Percentiles rank a stretch among this genome's conserved stretches.
phyloP scores from a whole-genome alignment of 139 green algal genomes.

The Chlamydomonas sp. region DNA sequence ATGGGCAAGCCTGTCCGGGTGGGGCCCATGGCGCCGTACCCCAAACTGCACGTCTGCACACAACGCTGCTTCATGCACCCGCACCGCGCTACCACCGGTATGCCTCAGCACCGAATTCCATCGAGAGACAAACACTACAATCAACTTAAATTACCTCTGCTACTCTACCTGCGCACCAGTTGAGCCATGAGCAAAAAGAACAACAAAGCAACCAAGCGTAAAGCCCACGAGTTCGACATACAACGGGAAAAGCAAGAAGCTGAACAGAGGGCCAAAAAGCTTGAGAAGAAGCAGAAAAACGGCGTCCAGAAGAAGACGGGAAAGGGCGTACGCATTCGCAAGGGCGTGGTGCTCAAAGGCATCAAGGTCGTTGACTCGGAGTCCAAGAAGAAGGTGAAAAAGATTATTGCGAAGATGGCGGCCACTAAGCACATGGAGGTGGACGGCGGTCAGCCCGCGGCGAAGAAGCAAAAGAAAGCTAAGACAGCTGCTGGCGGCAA shows the following conservation, averaged over 20 bases:
- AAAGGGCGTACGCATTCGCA: conserved; percentile 26
- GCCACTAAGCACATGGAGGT: conserved; percentile 25
- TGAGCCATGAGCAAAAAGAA: conserved; percentile 32
- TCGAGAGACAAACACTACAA: too few relatives aligned
- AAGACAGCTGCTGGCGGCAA: background rate
- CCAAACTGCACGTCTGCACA: too few relatives aligned
- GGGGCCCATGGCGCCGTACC: too few relatives aligned
- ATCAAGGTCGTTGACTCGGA: conserved; percentile 31
- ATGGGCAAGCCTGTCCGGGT: too few relatives aligned
- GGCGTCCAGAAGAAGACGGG: conserved; percentile 26
- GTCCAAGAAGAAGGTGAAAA: conserved; percentile 12
- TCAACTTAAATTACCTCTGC: too few relatives aligned
- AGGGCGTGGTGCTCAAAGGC: conserved; percentile 29
- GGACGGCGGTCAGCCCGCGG: background rate
- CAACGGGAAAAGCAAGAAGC: conserved; percentile 22
- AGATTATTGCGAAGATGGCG: conserved; percentile 1
- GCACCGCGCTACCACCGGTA: too few relatives aligned
- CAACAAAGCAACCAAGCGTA: conserved; percentile 23
- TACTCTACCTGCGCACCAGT: too few relatives aligned
- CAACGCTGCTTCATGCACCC: too few relatives aligned
- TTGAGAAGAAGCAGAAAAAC: conserved; percentile 6
- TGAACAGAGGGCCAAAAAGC: background rate
- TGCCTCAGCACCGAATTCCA: too few relatives aligned
- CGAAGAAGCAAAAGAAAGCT: background rate
- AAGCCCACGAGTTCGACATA: conserved; percentile 12